These are phyloP conservation scores for Russula sp. DNA, from an alignment of 768 basidiomycete genomes.

Conservation along the genomic window DNA sequence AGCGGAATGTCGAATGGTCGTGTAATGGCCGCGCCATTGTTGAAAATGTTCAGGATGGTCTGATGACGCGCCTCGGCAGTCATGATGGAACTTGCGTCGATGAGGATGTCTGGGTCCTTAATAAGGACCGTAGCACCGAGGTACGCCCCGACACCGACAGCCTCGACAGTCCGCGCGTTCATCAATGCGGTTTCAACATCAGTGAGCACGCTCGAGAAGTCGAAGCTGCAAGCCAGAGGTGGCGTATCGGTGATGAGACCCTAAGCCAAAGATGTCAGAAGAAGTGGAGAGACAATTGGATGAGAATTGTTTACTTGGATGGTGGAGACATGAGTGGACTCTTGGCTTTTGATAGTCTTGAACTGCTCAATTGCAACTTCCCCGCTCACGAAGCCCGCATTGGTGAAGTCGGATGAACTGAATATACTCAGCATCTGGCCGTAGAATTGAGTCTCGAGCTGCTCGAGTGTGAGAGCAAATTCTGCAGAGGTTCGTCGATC, in stretches of 20 bases:
- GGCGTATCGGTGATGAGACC: constrained; percentile 41
- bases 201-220: constrained; percentile 54
- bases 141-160: constrained; percentile 69
- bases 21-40: constrained; percentile 53
- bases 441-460: constrained; percentile 67
- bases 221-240: constrained; percentile 55
- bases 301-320: constrained; percentile 36
- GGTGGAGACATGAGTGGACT: constrained; percentile 48
- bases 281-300: not conserved
- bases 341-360: constrained; percentile 51
- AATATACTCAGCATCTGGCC: constrained; percentile 58
- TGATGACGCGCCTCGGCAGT: constrained; percentile 80
- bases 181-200: constrained; percentile 65
- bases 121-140: constrained; percentile 64
- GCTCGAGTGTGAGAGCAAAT: constrained; percentile 71
- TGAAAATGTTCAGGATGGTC: constrained; percentile 65
- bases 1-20: constrained; percentile 67
- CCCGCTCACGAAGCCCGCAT: constrained; percentile 55
- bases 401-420: constrained; percentile 49
- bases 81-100: constrained; percentile 62
- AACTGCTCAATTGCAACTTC: constrained; percentile 58
- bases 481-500: constrained; percentile 35
- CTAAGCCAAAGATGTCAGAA: constrained; percentile 25
- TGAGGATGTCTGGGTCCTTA: constrained; percentile 49
- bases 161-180: constrained; percentile 67